phyloP scores from a whole-genome alignment of 257 asterid genomes.

The Solanum appendiculatum region DNA sequence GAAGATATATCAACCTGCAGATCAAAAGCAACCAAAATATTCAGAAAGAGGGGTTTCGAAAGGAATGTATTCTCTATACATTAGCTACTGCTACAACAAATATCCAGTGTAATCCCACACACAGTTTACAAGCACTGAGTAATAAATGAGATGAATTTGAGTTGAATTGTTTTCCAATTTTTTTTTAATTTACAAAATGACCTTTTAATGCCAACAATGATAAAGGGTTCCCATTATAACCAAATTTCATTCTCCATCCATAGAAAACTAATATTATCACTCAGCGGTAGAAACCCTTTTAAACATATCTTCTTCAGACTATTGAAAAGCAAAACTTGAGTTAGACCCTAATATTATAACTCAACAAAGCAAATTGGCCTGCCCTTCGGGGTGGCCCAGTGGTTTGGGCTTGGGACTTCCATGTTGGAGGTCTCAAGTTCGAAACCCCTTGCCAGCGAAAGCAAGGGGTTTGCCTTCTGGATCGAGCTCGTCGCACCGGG shows the following conservation, averaged over 20 bases:
- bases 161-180: neutral
- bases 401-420: no score
- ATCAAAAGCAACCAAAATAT: neutral
- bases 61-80: neutral
- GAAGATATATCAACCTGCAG: conserved; percentile 34
- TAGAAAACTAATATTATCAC: neutral
- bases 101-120: neutral
- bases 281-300: neutral
- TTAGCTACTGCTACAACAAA: neutral
- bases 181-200: neutral
- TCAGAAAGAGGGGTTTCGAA: neutral
- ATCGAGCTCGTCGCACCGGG: no score
- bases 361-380: neutral
- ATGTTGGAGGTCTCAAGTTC: no score
- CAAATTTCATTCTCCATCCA: neutral
- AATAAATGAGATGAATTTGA: neutral
- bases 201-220: neutral
- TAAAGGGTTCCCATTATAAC: neutral
- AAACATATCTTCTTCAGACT: neutral
- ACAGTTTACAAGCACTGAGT: neutral
- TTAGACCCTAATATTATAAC: neutral
- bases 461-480: no score
- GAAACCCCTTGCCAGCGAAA: no score
- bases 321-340: neutral
- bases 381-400: no score